Base-by-base conservation (phyloP, 2,329 filamentous ascomycete genomes). In the Xylariales sp. region DNA sequence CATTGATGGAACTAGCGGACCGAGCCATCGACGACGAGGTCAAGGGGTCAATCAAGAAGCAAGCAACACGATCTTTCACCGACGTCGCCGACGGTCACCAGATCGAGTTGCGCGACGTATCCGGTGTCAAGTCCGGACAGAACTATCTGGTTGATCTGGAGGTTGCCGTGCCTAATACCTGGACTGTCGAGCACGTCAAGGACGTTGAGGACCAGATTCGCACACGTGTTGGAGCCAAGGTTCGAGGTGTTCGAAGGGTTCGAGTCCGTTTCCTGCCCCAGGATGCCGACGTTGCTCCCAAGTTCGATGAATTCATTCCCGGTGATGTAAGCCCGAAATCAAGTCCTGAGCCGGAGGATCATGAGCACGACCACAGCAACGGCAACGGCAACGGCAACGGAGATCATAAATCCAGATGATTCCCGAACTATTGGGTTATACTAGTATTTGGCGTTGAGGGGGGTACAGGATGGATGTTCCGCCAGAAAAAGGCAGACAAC, bases 131-230 rank as follows among this genome's bases (percentile, higher is more conserved):
- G 67, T 93, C 88, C 3, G 93, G 93, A 21, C 93, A 96, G 63
- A 98, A 96, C 67, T 96, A 94, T 60, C 73, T 97, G 21, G 82
- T 97, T 53, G 93, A 97, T 53, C 63, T 98, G 6, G 90, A 95
- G 61, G 66, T 97, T 46, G 85, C 80, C 2, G 86, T 94, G 12
- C 88, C 91, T 0, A 76, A 74, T 16, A 68, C 70, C 24, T 95
- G 86, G 85, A 85, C 85, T 0, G 70, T 98, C 5, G 78, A 82
- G 40, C 77, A 85, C 41, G 78, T 83, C 6, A 73, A 79, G 27
- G 67, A 74, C 12, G 71, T 95, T 11, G 93, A 98, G 62, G 78
- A 84, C 25, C 68, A 73, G 3, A 74, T 97, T 25, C 79, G 93
- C 46, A 74, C 81, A 32, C 74, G 74, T 43, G 76, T 96, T 19